Evolutionary conservation across 176 grass and related monocot genomes (phyloP), one percentile per base, ranked within the genome.

Genomic region (sorghum (Sorghum bicolor)): DNA sequence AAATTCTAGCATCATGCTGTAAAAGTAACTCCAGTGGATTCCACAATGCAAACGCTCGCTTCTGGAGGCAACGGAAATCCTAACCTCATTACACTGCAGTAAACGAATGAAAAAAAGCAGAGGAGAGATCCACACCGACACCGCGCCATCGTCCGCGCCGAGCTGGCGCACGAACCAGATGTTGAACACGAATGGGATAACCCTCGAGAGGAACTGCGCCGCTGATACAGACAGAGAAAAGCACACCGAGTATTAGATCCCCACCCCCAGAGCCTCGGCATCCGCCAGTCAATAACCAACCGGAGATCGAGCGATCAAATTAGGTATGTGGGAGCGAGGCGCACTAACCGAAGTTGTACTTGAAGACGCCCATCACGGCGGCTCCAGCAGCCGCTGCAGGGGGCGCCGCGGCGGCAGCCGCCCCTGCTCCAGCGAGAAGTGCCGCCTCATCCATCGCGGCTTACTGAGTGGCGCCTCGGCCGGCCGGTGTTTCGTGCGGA

Each of bases 121-220:
- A 75, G 48, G 31, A 80, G 38, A 83, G 76, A 69, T 73, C 68
- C 86, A 34, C 76, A 95, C 96, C 69, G 96, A 74, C 82, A 95
- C 91, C 14, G 96, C 96, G 34, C 92, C 92, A 66, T 94, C 93
- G 19, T 90, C 87, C 52, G 78, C 87, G 74, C 57, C 85, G 69
- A 99, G 96, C 40, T 96, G 89, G 69, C 96, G 94, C 86, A 99
- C 91, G 73, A 96, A 96, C 96, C 93, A 99, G 29, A 86, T 72
- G 79, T 99, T 99, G 87, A 90, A 99, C 12, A 99, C 32, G 86
- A 99, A 99, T 2, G 93, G 96, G 71, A 96, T 90, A 29, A 80
- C 44, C 67, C 93, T 94, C n/a, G 96, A 94, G 39, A 99, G 78
- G 72, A 99, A 89, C 83, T 99, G 96, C 9, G 96, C 94, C 64